Percentiles rank a stretch among this genome's conserved stretches.
Evolutionary conservation across 1,284 basidiomycete species (phyloP).

Genomic region (Boletus hoseneyae): DNA sequence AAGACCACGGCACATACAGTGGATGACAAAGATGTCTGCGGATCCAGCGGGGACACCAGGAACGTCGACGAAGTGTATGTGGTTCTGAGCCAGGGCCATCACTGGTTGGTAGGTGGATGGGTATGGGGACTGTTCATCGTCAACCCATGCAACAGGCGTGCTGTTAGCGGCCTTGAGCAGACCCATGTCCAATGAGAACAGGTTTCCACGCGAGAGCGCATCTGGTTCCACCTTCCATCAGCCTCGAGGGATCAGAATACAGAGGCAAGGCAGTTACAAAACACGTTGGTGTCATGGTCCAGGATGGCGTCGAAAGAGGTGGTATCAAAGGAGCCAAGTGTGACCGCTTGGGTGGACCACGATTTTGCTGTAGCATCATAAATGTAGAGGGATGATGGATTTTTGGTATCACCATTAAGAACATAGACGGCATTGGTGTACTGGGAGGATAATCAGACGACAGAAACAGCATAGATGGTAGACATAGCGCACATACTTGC

Average conservation of each 20-base stretch:
- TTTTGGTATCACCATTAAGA: conserved; percentile 66
- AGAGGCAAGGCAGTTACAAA: conserved; percentile 47
- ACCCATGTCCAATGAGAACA: conserved; percentile 69
- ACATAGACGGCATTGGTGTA: conserved; percentile 79
- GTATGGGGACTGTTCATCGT: conserved; percentile 54
- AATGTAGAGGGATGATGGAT: conserved; percentile 63
- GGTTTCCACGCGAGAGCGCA: conserved; percentile 54
- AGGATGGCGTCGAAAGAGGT: conserved; percentile 61
- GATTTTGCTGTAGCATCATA: conserved; percentile 61
- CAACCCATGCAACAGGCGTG: conserved; percentile 57
- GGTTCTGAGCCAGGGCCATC: conserved; percentile 78
- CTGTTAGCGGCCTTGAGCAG: conserved; percentile 55
- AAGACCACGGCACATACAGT: conserved; percentile 55
- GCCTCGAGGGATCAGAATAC: not conserved
- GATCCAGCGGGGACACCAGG: conserved; percentile 63
- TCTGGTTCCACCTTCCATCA: conserved; percentile 39
- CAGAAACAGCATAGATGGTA: not conserved
- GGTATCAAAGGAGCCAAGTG: conserved; percentile 52
- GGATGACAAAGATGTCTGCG: conserved; percentile 82
- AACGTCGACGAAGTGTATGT: conserved; percentile 76
- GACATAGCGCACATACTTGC: conserved; percentile 39
- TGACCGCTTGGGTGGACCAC: conserved; percentile 62
- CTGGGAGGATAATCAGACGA: conserved; percentile 34
- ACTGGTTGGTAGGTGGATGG: conserved; percentile 59
- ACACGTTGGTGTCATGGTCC: conserved; percentile 87